Percentiles rank a stretch among this genome's conserved stretches.
phyloP scores from a whole-genome alignment of 257 asterid species.

The Ilex asprella region DNA sequence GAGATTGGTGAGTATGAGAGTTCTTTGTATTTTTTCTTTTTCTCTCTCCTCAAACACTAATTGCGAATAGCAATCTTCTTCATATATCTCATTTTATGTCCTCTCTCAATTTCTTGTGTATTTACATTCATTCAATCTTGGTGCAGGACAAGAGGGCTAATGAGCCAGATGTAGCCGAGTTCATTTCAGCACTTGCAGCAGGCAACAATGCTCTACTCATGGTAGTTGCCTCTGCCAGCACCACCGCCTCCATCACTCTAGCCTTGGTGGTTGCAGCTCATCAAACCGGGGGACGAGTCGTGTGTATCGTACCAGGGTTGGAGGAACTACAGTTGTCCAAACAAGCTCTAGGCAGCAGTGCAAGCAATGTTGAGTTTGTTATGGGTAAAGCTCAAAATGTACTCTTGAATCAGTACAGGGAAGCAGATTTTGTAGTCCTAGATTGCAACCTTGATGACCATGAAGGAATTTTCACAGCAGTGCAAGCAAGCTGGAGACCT shows the following conservation, averaged over 20 bases:
- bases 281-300: slow-evolving; percentile 66
- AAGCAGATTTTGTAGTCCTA: slow-evolving; percentile 59
- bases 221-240: slow-evolving; percentile 49
- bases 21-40: background rate
- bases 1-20: slow-evolving; percentile 50
- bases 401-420: slow-evolving; percentile 26
- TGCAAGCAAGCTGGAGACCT: slow-evolving; percentile 23
- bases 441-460: slow-evolving; percentile 65
- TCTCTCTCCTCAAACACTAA: no score
- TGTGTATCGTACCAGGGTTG: slow-evolving; percentile 51
- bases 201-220: slow-evolving; percentile 67
- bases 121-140: background rate
- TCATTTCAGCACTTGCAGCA: slow-evolving; percentile 84
- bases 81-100: background rate
- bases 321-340: slow-evolving; percentile 33
- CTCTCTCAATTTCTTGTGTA: background rate
- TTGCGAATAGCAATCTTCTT: background rate
- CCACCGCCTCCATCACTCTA: slow-evolving; percentile 54
- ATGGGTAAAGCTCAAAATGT: slow-evolving; percentile 40
- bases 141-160: slow-evolving; percentile 44
- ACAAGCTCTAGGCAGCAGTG: slow-evolving; percentile 18
- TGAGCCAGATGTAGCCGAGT: slow-evolving; percentile 73
- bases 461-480: slow-evolving; percentile 35
- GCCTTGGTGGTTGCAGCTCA: slow-evolving; percentile 77
- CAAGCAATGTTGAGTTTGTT: slow-evolving; percentile 36